Percentiles rank a stretch among this genome's conserved stretches.
These are phyloP conservation scores for Macrolepiota fuliginosa DNA, from an alignment of 768 basidiomycete species.

Conservation along the genomic window DNA sequence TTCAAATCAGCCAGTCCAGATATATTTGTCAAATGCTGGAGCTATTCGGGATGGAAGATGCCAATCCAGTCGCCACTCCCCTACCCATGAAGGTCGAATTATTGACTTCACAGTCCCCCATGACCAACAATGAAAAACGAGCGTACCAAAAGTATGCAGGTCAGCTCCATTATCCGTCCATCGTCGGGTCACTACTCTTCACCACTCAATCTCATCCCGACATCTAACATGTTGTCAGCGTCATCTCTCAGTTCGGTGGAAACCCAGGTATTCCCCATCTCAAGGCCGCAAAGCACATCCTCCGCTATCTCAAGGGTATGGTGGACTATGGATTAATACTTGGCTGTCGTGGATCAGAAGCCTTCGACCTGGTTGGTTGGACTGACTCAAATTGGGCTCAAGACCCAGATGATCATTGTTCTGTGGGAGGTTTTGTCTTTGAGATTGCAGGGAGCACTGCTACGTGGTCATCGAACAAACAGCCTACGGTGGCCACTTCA, in stretches of 20 bases:
- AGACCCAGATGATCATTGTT: no score
- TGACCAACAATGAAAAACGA: background rate
- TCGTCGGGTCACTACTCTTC: slow-evolving; percentile 34
- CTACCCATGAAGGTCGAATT: slow-evolving; percentile 23
- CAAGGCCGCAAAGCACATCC: slow-evolving; percentile 34
- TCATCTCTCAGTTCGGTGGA: slow-evolving; percentile 28
- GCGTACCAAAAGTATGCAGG: slow-evolving; percentile 1
- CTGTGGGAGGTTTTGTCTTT: no score
- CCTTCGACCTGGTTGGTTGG: slow-evolving; percentile 23
- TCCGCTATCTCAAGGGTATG: slow-evolving; percentile 27
- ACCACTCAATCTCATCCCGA: slow-evolving; percentile 34
- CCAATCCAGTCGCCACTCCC: slow-evolving; percentile 22
- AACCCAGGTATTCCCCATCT: slow-evolving; percentile 34
- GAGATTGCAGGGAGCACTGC: no score
- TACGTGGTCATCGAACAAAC: no score
- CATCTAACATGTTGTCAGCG: slow-evolving; percentile 33
- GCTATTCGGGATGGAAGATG: slow-evolving; percentile 20
- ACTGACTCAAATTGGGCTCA: slow-evolving; percentile 13
- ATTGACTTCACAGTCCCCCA: background rate
- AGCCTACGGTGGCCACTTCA: no score
- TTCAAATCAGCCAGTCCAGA: slow-evolving; percentile 26
- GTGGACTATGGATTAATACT: slow-evolving; percentile 19
- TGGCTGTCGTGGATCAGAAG: slow-evolving; percentile 20
- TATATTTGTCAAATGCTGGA: slow-evolving; percentile 27
- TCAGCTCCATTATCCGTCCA: background rate